Evolutionary conservation across 2,329 filamentous ascomycete genomes (phyloP).

Genomic region (Rhynchosporium agropyri): DNA sequence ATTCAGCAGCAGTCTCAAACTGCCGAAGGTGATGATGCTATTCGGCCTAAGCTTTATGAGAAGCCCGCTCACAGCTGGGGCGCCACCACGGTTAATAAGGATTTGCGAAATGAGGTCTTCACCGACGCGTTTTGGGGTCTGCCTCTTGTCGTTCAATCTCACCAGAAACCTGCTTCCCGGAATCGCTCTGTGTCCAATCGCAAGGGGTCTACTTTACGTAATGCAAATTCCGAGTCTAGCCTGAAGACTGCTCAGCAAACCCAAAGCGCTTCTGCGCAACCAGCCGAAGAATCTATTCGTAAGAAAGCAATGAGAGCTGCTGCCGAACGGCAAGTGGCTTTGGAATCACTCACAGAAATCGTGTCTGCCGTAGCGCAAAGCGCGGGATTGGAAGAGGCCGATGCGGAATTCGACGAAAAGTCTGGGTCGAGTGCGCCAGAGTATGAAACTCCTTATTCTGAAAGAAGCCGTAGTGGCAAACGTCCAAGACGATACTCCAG

Average conservation of each 20-base stretch:
- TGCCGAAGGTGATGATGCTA: neutral
- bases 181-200: slow-evolving; percentile 64
- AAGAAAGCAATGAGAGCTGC: slow-evolving; percentile 39
- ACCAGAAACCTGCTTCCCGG: slow-evolving; percentile 65
- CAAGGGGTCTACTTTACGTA: slow-evolving; percentile 46
- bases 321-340: slow-evolving; percentile 32
- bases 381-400: slow-evolving; percentile 33
- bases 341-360: slow-evolving; percentile 24
- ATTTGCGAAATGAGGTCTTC: slow-evolving; percentile 86
- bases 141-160: slow-evolving; percentile 77
- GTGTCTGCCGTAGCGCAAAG: slow-evolving; percentile 15
- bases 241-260: slow-evolving; percentile 35
- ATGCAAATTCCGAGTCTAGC: slow-evolving; percentile 41
- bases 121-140: slow-evolving; percentile 89
- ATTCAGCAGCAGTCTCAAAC: slow-evolving; percentile 23
- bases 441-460: slow-evolving; percentile 49
- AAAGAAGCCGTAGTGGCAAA: slow-evolving; percentile 31
- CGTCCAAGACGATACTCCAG: slow-evolving; percentile 81
- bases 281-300: slow-evolving; percentile 50
- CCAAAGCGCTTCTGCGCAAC: slow-evolving; percentile 31
- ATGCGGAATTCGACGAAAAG: slow-evolving; percentile 46
- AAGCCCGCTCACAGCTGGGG: slow-evolving; percentile 75
- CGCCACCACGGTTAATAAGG: slow-evolving; percentile 86
- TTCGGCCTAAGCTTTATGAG: slow-evolving; percentile 53
- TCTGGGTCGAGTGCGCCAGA: slow-evolving; percentile 68